Evolutionary conservation across 2,329 filamentous ascomycete species (phyloP).

Genomic region (Aspergillus viridinutans): DNA sequence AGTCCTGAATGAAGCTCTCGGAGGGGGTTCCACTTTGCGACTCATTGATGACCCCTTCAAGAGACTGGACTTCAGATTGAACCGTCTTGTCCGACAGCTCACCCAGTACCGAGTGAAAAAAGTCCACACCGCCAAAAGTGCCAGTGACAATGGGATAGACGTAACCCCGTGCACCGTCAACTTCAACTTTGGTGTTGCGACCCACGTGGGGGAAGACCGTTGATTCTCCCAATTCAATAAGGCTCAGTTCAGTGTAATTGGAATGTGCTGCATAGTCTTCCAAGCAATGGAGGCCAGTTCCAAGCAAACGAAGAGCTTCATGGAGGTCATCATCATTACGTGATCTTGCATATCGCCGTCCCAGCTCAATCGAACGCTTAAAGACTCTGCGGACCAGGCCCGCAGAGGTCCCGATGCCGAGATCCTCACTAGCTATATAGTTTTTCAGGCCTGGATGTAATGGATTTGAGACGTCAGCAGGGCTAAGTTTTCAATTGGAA

Average conservation of each 20-base stretch:
- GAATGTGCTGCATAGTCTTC: conserved; percentile 93
- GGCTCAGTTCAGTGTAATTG: conserved; percentile 83
- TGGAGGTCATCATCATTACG: conserved; percentile 73
- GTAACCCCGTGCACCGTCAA: conserved; percentile 60
- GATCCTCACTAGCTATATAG: conserved; percentile 83
- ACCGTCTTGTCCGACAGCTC: conserved; percentile 82
- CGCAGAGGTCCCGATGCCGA: conserved; percentile 77
- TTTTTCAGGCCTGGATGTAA: conserved; percentile 66
- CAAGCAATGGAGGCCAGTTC: conserved; percentile 83
- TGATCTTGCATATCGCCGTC: conserved; percentile 63
- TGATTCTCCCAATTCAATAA: conserved; percentile 79
- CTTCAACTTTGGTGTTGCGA: conserved; percentile 62
- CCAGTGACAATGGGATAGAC: conserved; percentile 86
- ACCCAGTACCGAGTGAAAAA: conserved; percentile 79
- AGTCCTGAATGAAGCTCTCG: conserved; percentile 69
- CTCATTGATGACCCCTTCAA: conserved; percentile 73
- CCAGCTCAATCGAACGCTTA: conserved; percentile 70
- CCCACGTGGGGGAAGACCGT: conserved; percentile 87
- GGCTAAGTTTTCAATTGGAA: neutral
- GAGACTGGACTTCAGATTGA: conserved; percentile 83
- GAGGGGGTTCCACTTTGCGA: conserved; percentile 59
- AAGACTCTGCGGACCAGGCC: conserved; percentile 72
- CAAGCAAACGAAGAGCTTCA: conserved; percentile 79
- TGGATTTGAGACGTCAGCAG: neutral
- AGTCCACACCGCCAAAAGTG: conserved; percentile 92